Base-by-base conservation (phyloP, 495 filamentous ascomycete species). In the Thermochaetoides thermophila region DNA sequence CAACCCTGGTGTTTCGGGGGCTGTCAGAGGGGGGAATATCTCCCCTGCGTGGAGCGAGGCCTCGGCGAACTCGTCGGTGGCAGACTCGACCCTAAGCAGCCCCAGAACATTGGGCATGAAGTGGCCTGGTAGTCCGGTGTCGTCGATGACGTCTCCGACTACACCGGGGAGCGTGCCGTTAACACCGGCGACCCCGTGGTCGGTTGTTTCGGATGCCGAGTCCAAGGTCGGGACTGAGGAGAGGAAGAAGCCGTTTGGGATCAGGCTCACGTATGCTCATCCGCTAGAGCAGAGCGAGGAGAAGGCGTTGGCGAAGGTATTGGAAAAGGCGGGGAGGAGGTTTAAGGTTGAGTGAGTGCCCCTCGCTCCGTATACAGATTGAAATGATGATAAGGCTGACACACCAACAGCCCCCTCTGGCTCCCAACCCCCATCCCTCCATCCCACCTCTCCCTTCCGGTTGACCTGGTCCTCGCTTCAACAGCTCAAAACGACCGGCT, bases 401-500 rank as follows among this genome's bases (percentile, higher is more conserved):
- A n/a, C 4, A 10, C 10, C 18, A 3, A 18, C 31, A 57, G 54
- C 20, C 37, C 48, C 15, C 53, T 56, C 21, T 66, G 60, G 57
- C 45, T 69, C 16, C 50, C 57, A 0, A 37, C 49, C 15, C 34
- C 56, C 23, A 48, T 58, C 18, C 42, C 49, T 2, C 44, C 55
- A 4, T 42, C 53, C 3, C 31, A 49, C 1, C 59, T 62, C 25
- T 48, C 55, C 15, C 41, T 63, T 1, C 60, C 63, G 0, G 49
- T 41, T 14, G 63, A 79, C 38, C 59, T 84, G 3, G 57, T 80
- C 18, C 60, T 70, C 21, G 69, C 74, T 31, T 82, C 77, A 7
- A 63, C 81, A 17, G 45, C 62, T 27, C 78, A 82, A 45, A 76
- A 81, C 43, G 72, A 80, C 31, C 58, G 76, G 19, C 56, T 83